Conservation (phyloP, 257 asterid genomes). For the Henckelia pumila region DNA sequence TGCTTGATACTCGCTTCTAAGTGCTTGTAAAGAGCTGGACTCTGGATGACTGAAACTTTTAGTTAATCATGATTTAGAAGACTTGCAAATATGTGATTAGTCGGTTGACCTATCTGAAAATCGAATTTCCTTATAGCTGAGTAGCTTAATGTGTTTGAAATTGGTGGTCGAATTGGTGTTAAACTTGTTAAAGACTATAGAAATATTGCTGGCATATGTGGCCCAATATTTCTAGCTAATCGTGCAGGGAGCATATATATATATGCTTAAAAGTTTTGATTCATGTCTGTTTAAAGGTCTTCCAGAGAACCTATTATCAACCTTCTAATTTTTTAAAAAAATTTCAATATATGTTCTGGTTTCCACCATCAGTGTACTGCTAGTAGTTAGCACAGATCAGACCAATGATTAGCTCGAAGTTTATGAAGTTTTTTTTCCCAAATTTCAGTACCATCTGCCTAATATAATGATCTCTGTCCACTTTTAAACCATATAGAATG, state of each 20-base stretch:
- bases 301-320: not conserved
- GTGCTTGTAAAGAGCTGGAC: not conserved
- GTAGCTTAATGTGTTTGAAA: constrained; percentile 18
- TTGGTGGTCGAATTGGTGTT: constrained; percentile 5
- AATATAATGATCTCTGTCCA: constrained; percentile 6
- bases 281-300: constrained; percentile 20
- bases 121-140: constrained; percentile 1
- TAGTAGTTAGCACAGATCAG: constrained; percentile 7
- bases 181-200: constrained; percentile 13
- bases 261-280: constrained; percentile 4
- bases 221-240: constrained; percentile 10
- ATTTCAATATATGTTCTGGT: constrained; percentile 4
- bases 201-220: not conserved
- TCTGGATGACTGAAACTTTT: not conserved
- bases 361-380: constrained; percentile 7
- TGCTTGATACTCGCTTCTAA: not conserved
- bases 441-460: constrained; percentile 7
- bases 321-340: not conserved
- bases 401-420: constrained; percentile 12
- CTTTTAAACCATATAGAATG: constrained; percentile 14
- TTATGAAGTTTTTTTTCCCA: constrained; percentile 9
- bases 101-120: constrained; percentile 1
- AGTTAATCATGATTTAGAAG: not conserved
- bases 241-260: not conserved
- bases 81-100: constrained; percentile 1